These are phyloP conservation scores for Barnettozyma californica DNA, from an alignment of 805 yeast genomes.

Conservation along the genomic window DNA sequence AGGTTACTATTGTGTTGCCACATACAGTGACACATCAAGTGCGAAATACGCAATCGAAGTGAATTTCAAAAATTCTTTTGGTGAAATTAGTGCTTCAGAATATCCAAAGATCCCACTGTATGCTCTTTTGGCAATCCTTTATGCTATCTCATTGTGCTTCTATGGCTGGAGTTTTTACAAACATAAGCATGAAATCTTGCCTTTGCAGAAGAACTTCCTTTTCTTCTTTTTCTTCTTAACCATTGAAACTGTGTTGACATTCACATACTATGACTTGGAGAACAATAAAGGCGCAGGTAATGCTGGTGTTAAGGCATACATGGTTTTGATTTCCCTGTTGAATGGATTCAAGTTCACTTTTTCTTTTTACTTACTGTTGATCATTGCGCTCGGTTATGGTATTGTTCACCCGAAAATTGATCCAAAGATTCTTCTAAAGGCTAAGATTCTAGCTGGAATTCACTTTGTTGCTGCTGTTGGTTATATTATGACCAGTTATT, in stretches of 20 bases:
- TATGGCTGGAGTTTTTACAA: slow-evolving; percentile 83
- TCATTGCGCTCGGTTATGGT: slow-evolving; percentile 90
- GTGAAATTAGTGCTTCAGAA: slow-evolving; percentile 83
- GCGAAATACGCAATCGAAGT: slow-evolving; percentile 55
- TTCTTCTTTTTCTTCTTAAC: slow-evolving; percentile 81
- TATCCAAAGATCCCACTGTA: slow-evolving; percentile 87
- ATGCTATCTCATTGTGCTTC: slow-evolving; percentile 74
- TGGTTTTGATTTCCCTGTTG: slow-evolving; percentile 71
- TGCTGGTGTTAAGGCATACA: slow-evolving; percentile 62
- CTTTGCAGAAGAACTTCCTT: slow-evolving; percentile 85
- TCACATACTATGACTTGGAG: slow-evolving; percentile 86
- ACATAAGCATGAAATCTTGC: slow-evolving; percentile 80
- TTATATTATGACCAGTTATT: slow-evolving; percentile 50
- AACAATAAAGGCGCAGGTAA: slow-evolving; percentile 50
- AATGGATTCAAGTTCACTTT: slow-evolving; percentile 80
- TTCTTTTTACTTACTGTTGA: slow-evolving; percentile 79
- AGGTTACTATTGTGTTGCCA: slow-evolving; percentile 89
- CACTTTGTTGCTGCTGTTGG: slow-evolving; percentile 52
- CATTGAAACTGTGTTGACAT: slow-evolving; percentile 76
- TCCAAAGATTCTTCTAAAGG: slow-evolving; percentile 64
- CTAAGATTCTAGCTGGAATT: slow-evolving; percentile 51
- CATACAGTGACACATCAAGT: slow-evolving; percentile 38
- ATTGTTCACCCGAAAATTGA: slow-evolving; percentile 85
- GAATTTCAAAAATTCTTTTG: slow-evolving; percentile 88
- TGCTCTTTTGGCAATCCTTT: slow-evolving; percentile 78